Evolutionary conservation across 306 rosid species (phyloP).

Genomic region (Styphnolobium japonicum): DNA sequence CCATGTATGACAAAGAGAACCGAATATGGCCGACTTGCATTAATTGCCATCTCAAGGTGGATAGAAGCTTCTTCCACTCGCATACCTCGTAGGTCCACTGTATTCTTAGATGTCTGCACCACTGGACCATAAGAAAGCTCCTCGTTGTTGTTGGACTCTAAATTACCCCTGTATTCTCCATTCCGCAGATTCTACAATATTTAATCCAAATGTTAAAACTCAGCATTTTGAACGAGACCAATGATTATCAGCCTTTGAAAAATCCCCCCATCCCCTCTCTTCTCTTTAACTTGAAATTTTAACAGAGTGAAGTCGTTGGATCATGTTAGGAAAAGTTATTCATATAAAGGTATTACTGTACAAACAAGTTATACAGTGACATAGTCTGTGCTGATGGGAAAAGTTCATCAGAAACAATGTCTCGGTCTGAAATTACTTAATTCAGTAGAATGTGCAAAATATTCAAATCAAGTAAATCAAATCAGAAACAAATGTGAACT

Average conservation of each 20-base stretch:
- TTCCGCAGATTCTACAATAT: slow-evolving; percentile 41
- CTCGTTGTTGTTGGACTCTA: slow-evolving; percentile 31
- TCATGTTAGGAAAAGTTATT: neutral
- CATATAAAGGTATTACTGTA: neutral
- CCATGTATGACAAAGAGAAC: slow-evolving; percentile 87
- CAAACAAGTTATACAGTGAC: neutral
- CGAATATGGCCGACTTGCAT: slow-evolving; percentile 57
- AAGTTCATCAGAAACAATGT: neutral
- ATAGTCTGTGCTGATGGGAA: neutral
- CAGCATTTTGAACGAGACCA: neutral
- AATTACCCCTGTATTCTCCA: slow-evolving; percentile 30
- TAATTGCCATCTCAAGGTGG: slow-evolving; percentile 71
- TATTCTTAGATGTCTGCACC: slow-evolving; percentile 81
- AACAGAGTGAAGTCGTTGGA: neutral
- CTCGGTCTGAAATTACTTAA: neutral
- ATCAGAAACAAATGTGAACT: neutral
- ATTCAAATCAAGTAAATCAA: neutral
- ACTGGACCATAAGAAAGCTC: slow-evolving; percentile 61
- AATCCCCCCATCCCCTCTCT: neutral
- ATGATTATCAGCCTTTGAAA: neutral
- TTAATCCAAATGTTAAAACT: slow-evolving; percentile 19
- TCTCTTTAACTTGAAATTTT: neutral
- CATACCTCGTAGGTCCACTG: slow-evolving; percentile 86
- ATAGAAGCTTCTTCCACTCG: slow-evolving; percentile 78
- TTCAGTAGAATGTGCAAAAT: neutral